Base-by-base conservation (phyloP, 2,329 filamentous ascomycete genomes). In the Fusarium solani-melongenae region DNA sequence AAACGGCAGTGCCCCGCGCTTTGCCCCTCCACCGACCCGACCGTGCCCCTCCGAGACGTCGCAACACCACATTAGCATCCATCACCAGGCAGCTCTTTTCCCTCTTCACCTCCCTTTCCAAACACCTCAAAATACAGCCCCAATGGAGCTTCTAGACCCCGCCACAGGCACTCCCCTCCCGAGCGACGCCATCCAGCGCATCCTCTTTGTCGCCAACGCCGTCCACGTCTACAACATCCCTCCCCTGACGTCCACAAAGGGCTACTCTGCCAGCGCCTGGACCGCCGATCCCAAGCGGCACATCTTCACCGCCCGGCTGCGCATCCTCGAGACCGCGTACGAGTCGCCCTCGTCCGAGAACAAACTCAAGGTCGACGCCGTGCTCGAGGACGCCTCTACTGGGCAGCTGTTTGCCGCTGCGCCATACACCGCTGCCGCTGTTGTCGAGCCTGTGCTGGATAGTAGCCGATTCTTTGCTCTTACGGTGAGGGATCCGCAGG, bases 141-240 rank as follows among this genome's bases (percentile, higher is more conserved):
- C 64, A 73, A 93, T 93, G 91, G 87, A 91, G 77, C 84, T 87
- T 64, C 85, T 90, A 80, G 93, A 96, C 83, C 93, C 93, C 61
- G 87, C 91, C 64, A 96, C 93, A 24, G 92, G 92, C 77, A 85
- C 84, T 36, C 83, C 91, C 73, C 88, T 94, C 75, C 92, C 93
- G 64, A 81, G 90, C 61, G 93, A 94, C 80, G 92, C 94, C 77
- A 96, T 97, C 83, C 93, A 96, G 83, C 92, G 94, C 81, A 87
- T 96, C 80, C 92, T 97, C 81, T 95, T 94, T 88, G 86, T 95
- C 81, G 90, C 92, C 72, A 85, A 88, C 78, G 86, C 88, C 73
- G 92, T 96, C 73, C 94, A 97, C 85, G 89, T 97, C 86, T 98
- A 97, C 88, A 91, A 92, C 79, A 95, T 97, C 81, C 94, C 94